Conservation (phyloP, 1,284 basidiomycete species). For the Cystobasidium pallidum region DNA sequence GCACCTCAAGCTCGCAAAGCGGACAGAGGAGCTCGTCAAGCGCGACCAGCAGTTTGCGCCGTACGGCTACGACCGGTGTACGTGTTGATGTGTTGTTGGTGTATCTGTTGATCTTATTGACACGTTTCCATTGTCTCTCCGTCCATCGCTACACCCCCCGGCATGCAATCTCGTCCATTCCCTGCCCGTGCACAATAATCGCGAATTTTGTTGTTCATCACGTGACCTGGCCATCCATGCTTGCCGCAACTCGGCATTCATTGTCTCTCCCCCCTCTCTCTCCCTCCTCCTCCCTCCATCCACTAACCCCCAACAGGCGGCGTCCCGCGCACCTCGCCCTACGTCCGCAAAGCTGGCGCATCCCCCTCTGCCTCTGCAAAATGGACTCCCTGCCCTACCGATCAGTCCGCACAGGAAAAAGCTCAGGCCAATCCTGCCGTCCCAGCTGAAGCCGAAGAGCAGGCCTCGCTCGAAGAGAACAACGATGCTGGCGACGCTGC, state of each 20-base stretch:
- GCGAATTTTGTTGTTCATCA: conserved; percentile 19
- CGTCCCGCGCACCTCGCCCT: conserved; percentile 32
- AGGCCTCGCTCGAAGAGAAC: conserved; percentile 6
- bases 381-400: conserved; percentile 39
- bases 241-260: too few relatives aligned
- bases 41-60: conserved; percentile 31
- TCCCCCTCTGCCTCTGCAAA: conserved; percentile 21
- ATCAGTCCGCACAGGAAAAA: conserved; percentile 9
- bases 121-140: conserved; percentile 1
- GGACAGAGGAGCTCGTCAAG: conserved; percentile 29
- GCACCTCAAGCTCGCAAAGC: conserved; percentile 38
- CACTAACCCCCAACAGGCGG: conserved; percentile 9
- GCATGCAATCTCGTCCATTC: conserved; percentile 13
- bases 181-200: too few relatives aligned
- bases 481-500: neutral
- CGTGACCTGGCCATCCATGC: neutral
- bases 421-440: conserved; percentile 21
- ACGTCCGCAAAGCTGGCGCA: conserved; percentile 32
- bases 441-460: conserved; percentile 4
- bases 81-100: neutral
- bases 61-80: conserved; percentile 41
- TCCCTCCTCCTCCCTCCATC: neutral
- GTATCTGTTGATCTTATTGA: conserved; percentile 15
- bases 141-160: neutral
- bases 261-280: neutral